Evolutionary conservation across 1,284 basidiomycete species (phyloP).

Genomic region (Irpex rosettiformis): DNA sequence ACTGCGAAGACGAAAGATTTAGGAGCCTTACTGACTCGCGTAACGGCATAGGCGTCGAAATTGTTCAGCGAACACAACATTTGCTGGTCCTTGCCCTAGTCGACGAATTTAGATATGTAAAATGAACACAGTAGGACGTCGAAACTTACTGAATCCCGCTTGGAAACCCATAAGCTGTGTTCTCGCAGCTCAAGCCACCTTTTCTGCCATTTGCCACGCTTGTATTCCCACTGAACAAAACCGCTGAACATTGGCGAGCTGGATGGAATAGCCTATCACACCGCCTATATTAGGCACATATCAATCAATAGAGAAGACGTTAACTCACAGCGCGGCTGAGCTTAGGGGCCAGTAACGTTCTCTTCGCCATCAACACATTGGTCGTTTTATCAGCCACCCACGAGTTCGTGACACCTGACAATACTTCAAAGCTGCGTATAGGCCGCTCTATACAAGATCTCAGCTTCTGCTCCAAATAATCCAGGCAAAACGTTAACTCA

Average conservation of each 20-base stretch:
- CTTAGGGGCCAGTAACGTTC: conserved; percentile 56
- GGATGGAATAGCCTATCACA: conserved; percentile 51
- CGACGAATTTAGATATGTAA: conserved; percentile 1
- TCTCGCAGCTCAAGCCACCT: conserved; percentile 83
- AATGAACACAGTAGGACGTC: conserved; percentile 3
- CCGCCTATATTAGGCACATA: conserved; percentile 31
- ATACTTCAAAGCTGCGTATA: conserved; percentile 75
- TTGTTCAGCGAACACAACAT: conserved; percentile 79
- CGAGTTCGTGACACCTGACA: conserved; percentile 70
- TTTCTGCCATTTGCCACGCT: conserved; percentile 91
- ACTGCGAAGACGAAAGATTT: conserved; percentile 80
- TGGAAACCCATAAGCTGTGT: conserved; percentile 80
- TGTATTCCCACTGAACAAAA: conserved; percentile 82
- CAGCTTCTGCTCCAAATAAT: background rate
- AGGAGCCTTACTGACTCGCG: conserved; percentile 68
- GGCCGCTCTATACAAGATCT: conserved; percentile 65
- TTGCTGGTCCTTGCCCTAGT: conserved; percentile 78
- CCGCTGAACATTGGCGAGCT: conserved; percentile 68
- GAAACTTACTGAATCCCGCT: conserved; percentile 73
- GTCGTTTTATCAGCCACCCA: conserved; percentile 80
- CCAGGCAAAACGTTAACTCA: conserved; percentile 33
- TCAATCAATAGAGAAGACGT: background rate
- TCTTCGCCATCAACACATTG: conserved; percentile 76
- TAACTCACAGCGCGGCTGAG: conserved; percentile 57
- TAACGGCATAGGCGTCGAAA: conserved; percentile 82